Conservation (phyloP, 2,329 filamentous ascomycete species). For the Aspergillus transmontanensis region DNA sequence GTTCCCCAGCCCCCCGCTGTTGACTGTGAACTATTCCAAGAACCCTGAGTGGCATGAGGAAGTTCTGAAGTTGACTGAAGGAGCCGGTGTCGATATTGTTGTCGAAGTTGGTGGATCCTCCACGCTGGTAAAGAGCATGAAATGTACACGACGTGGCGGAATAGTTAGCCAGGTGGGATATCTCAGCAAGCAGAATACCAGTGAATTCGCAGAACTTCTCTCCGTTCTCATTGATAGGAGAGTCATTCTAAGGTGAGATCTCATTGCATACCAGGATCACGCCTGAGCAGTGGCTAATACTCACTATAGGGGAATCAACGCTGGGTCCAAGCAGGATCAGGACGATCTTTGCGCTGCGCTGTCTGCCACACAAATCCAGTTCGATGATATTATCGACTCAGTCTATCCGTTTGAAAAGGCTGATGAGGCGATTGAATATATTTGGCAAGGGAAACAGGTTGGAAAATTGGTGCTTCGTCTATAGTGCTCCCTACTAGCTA, state of each 20-base stretch:
- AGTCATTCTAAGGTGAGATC: constrained; percentile 32
- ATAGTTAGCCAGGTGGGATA: constrained; percentile 50
- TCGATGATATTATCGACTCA: constrained; percentile 43
- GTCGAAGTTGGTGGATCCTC: constrained; percentile 44
- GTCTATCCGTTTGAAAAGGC: constrained; percentile 43
- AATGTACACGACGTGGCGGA: constrained; percentile 45
- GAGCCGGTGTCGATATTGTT: constrained; percentile 40
- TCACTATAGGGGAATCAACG: constrained; percentile 42
- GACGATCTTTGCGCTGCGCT: constrained; percentile 44
- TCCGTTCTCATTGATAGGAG: constrained; percentile 42
- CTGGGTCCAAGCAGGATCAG: constrained; percentile 43
- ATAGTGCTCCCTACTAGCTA: not conserved
- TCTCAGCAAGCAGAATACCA: constrained; percentile 34
- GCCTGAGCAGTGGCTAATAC: not conserved
- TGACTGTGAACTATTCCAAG: constrained; percentile 36
- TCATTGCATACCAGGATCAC: not conserved
- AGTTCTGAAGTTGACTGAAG: constrained; percentile 34
- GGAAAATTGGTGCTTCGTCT: constrained; percentile 43
- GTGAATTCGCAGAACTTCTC: constrained; percentile 38
- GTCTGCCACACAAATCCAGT: constrained; percentile 24
- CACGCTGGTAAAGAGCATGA: constrained; percentile 44
- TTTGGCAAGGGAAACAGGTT: constrained; percentile 49
- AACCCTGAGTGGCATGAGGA: constrained; percentile 36
- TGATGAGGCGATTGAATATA: constrained; percentile 45
- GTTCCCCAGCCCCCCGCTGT: constrained; percentile 25